phyloP scores from a whole-genome alignment of 371 early-diverging fungal genomes.

The Lichtheimia ramosa region DNA sequence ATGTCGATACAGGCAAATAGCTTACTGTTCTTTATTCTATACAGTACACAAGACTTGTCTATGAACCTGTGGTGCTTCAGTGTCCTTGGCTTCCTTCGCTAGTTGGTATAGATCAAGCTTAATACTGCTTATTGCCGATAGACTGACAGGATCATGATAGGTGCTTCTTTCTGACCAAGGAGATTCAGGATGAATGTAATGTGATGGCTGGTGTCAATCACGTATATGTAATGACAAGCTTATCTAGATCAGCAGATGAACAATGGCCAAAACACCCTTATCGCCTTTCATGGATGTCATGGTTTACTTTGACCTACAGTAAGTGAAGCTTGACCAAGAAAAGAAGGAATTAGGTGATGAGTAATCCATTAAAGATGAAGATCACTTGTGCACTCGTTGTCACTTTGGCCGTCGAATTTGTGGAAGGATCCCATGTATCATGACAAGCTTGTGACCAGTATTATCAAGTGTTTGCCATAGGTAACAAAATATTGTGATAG shows the following conservation, averaged over 20 bases:
- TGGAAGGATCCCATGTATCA: slow-evolving; percentile 74
- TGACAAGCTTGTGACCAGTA: slow-evolving; percentile 74
- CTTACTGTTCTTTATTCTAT: background rate
- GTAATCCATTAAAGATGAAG: slow-evolving; percentile 38
- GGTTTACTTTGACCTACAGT: slow-evolving; percentile 80
- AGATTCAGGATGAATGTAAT: slow-evolving; percentile 73
- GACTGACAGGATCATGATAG: slow-evolving; percentile 17
- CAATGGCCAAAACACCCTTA: slow-evolving; percentile 67
- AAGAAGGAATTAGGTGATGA: background rate
- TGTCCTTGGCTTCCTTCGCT: slow-evolving; percentile 84
- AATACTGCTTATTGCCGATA: slow-evolving; percentile 66
- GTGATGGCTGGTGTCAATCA: background rate
- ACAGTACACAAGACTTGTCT: slow-evolving; percentile 83
- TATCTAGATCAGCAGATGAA: slow-evolving; percentile 44
- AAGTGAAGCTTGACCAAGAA: slow-evolving; percentile 4
- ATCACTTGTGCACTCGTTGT: slow-evolving; percentile 41
- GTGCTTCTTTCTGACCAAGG: slow-evolving; percentile 71
- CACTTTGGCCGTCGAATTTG: slow-evolving; percentile 25
- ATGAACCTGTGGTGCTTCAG: slow-evolving; percentile 88
- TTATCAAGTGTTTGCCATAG: slow-evolving; percentile 92
- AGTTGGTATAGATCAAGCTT: slow-evolving; percentile 51
- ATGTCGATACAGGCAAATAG: too few relatives aligned
- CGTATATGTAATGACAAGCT: background rate
- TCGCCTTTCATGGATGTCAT: slow-evolving; percentile 83
- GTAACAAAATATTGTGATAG: slow-evolving; percentile 21